A percentile compares a stretch with the other conserved stretches of the same genome.
phyloP scores from a whole-genome alignment of 768 basidiomycete species.

The Suillus subluteus region DNA sequence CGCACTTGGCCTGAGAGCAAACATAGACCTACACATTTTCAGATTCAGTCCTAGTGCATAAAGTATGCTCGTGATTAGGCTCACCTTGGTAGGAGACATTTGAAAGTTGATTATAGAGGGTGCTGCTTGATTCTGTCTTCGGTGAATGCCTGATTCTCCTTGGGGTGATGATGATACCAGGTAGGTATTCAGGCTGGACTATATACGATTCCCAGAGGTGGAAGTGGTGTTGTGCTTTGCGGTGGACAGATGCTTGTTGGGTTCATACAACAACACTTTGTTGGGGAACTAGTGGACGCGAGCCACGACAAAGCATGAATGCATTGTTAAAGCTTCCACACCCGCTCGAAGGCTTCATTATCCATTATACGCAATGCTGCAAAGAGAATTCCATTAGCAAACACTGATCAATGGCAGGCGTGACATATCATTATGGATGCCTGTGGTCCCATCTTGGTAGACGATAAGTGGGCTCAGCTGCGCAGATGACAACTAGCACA shows the following conservation, averaged over 20 bases:
- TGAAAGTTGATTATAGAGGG: not conserved
- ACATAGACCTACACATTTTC: conserved; percentile 13
- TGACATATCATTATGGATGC: not conserved
- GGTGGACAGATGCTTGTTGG: not conserved
- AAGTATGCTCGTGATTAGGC: not conserved
- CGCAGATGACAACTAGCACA: not conserved
- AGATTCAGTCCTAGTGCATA: not conserved
- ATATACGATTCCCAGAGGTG: conserved; percentile 3
- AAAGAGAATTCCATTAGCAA: not conserved
- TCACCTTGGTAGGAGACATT: conserved; percentile 1
- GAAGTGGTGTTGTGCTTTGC: not conserved
- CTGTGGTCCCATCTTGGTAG: not conserved
- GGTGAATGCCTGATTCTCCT: not conserved
- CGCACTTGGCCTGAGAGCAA: conserved; percentile 22
- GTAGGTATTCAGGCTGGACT: not conserved
- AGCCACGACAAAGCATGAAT: conserved; percentile 3
- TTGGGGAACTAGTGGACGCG: not conserved
- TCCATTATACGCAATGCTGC: not conserved
- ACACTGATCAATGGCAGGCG: not conserved
- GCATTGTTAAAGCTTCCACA: conserved; percentile 1
- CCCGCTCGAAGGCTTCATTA: not conserved
- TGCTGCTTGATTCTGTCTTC: not conserved
- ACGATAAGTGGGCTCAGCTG: not conserved
- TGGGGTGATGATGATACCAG: not conserved
- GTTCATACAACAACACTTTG: conserved; percentile 1